phyloP scores from a whole-genome alignment of 2,329 filamentous ascomycete species.

The Biscogniauxia marginata region DNA sequence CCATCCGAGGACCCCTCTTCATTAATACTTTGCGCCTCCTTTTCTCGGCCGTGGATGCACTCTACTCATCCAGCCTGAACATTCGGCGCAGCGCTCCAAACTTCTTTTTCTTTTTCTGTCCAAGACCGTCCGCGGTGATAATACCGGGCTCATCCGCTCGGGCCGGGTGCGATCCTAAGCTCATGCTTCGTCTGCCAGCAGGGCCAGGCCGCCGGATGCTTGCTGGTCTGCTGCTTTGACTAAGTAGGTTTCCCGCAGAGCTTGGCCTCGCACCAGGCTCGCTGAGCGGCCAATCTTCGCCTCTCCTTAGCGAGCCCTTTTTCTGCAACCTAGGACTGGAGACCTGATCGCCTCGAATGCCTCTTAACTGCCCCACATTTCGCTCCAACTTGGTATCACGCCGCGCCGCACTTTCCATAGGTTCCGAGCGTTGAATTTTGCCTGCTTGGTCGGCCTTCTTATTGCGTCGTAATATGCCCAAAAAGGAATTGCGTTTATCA shows the following conservation, averaged over 20 bases:
- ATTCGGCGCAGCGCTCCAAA: conserved; percentile 55
- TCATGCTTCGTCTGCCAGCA: conserved; percentile 25
- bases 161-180: conserved; percentile 29
- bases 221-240: conserved; percentile 10
- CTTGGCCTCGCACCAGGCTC: conserved; percentile 30
- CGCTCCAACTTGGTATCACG: conserved; percentile 63
- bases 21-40: conserved; percentile 20
- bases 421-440: conserved; percentile 53
- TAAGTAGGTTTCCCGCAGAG: conserved; percentile 29
- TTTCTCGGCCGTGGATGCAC: conserved; percentile 11
- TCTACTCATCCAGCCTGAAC: conserved; percentile 55
- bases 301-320: conserved; percentile 36
- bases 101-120: conserved; percentile 45
- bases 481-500: conserved; percentile 48
- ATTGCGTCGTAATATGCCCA: conserved; percentile 63
- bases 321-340: conserved; percentile 47
- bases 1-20: conserved; percentile 13
- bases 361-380: conserved; percentile 51
- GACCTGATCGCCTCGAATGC: conserved; percentile 38
- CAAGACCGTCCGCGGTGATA: conserved; percentile 29
- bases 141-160: conserved; percentile 8
- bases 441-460: conserved; percentile 50
- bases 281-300: conserved; percentile 50
- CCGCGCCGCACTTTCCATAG: conserved; percentile 57
- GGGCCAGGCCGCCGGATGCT: conserved; percentile 15